Conservation (phyloP, 768 basidiomycete species). For the Collybia sp. region DNA sequence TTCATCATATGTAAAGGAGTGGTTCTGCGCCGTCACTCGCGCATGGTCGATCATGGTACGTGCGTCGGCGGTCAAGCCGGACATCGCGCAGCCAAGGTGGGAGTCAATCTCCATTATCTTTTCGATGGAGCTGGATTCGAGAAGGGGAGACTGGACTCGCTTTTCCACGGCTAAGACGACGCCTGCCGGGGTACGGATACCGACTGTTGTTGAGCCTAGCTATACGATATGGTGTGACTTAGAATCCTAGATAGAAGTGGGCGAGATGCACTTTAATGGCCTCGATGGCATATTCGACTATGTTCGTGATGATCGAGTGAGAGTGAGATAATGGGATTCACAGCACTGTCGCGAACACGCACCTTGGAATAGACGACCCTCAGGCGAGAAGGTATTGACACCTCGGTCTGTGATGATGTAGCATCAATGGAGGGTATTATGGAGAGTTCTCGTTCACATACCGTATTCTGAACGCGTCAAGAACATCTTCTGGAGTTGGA, state of each 20-base stretch:
- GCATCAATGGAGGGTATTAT: neutral
- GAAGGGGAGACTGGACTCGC: constrained; percentile 93
- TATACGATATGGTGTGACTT: constrained; percentile 24
- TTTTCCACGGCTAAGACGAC: constrained; percentile 96
- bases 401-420: constrained; percentile 65
- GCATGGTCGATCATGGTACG: constrained; percentile 99
- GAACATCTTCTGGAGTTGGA: constrained; percentile 58
- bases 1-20: constrained; percentile 96
- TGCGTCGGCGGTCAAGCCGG: constrained; percentile 94
- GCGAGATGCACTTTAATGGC: constrained; percentile 81
- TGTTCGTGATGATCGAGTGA: too few species aligned
- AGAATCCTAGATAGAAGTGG: neutral
- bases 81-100: constrained; percentile 98
- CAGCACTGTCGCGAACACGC: constrained; percentile 10
- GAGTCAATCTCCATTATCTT: constrained; percentile 99
- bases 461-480: constrained; percentile 96
- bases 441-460: constrained; percentile 23
- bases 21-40: constrained; percentile 92
- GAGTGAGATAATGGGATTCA: too few species aligned
- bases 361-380: constrained; percentile 99
- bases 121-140: constrained; percentile 94
- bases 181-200: constrained; percentile 86
- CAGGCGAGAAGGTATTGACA: constrained; percentile 98
- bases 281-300: constrained; percentile 99
- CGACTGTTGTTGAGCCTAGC: constrained; percentile 98